Conservation (phyloP, 2,329 filamentous ascomycete genomes). For the Penicillium sp. region DNA sequence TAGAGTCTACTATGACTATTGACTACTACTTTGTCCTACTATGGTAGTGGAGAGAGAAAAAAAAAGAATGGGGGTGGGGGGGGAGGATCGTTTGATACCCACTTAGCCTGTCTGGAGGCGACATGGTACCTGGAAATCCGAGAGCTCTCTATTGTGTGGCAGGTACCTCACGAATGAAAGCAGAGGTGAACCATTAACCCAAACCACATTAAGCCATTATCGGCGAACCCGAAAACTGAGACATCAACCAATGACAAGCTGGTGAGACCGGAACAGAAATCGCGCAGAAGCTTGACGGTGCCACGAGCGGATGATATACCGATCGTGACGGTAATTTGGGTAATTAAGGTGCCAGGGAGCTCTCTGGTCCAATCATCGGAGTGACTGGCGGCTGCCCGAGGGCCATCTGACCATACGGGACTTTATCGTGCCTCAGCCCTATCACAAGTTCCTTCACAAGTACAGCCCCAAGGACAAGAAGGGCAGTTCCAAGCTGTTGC, state of each 20-base stretch:
- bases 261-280: constrained; percentile 5
- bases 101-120: not conserved
- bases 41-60: not conserved
- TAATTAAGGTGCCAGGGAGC: not conserved
- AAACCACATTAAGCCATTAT: not conserved
- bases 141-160: constrained; percentile 6
- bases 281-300: constrained; percentile 6
- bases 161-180: constrained; percentile 7
- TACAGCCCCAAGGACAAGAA: no score
- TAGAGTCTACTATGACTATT: not conserved
- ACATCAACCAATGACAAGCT: not conserved
- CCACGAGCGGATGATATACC: constrained; percentile 7
- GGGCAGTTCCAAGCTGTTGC: no score
- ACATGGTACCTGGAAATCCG: constrained; percentile 6
- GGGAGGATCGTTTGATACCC: not conserved
- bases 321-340: constrained; percentile 16
- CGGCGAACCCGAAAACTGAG: not conserved
- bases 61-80: no score
- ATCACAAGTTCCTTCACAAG: constrained; percentile 1
- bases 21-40: not conserved
- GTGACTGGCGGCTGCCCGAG: accelerated
- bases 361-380: constrained; percentile 19
- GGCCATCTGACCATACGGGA: constrained; percentile 17
- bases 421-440: constrained; percentile 15
- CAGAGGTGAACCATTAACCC: not conserved